Percentiles rank a stretch among this genome's conserved stretches.
Conservation (phyloP, 345 rosid genomes). For the Luvunga scandens region DNA sequence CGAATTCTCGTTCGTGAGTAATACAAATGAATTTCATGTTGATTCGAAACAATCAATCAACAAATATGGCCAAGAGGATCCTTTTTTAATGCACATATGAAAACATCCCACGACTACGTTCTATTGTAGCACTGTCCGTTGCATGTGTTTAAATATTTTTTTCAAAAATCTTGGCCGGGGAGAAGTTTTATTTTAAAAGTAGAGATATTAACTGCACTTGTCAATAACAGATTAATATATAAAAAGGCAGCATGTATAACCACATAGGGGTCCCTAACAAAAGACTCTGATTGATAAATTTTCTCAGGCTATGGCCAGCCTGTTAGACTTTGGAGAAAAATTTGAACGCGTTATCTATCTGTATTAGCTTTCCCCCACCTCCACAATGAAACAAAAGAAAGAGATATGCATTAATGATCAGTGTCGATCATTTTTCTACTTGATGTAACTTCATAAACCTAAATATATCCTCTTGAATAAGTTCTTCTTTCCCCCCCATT, state of each 20-base stretch:
- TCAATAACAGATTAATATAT: not conserved
- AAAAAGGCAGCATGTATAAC: slow-evolving; percentile 14
- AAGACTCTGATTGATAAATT: not conserved
- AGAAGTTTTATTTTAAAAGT: not conserved
- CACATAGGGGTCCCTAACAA: slow-evolving; percentile 29
- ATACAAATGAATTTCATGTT: not conserved
- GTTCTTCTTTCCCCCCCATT: too few species aligned
- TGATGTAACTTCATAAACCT: not conserved
- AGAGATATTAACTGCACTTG: slow-evolving; percentile 10
- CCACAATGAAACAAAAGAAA: slow-evolving; percentile 2
- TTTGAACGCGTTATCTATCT: slow-evolving; percentile 9
- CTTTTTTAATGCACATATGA: not conserved
- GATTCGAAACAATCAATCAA: not conserved
- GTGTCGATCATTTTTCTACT: not conserved
- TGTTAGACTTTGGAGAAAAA: slow-evolving; percentile 24
- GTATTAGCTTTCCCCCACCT: slow-evolving; percentile 5
- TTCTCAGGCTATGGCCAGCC: slow-evolving; percentile 14
- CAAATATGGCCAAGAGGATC: not conserved
- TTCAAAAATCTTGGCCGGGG: slow-evolving; percentile 5
- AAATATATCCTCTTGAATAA: not conserved
- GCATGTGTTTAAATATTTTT: not conserved
- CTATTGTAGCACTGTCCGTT: too few species aligned
- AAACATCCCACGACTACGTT: slow-evolving; percentile 6
- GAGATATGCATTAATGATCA: not conserved
- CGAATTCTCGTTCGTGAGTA: not conserved